Percentiles rank a stretch among this genome's conserved stretches.
These are phyloP conservation scores for Ophiostoma sp. DNA, from an alignment of 2,329 filamentous ascomycete species.

Conservation along the genomic window DNA sequence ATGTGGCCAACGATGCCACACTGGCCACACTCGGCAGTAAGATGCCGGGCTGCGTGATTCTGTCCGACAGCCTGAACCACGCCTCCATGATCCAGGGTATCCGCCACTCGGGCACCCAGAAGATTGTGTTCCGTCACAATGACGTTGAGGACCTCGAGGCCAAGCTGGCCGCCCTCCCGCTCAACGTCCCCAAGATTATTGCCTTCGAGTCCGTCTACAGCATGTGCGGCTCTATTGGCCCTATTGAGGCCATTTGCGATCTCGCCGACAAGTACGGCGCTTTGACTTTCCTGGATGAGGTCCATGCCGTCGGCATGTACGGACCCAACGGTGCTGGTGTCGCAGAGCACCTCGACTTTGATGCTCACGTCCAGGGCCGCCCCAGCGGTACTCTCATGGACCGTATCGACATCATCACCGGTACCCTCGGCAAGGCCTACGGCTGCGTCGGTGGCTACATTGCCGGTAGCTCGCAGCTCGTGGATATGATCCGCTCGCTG, in stretches of 20 bases:
- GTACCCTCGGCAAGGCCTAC: constrained; percentile 95
- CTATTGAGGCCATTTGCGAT: constrained; percentile 94
- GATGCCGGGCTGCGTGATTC: constrained; percentile 91
- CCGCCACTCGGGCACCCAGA: constrained; percentile 92
- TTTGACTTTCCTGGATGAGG: constrained; percentile 96
- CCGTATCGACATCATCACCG: constrained; percentile 95
- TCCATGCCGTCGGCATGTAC: constrained; percentile 99
- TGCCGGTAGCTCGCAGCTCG: constrained; percentile 79
- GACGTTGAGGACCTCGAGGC: constrained; percentile 89
- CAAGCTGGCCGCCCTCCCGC: constrained; percentile 84
- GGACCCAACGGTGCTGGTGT: constrained; percentile 93
- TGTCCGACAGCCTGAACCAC: constrained; percentile 97
- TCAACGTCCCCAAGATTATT: constrained; percentile 91
- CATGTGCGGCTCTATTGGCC: constrained; percentile 97
- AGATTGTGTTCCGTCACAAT: constrained; percentile 99
- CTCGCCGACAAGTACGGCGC: constrained; percentile 97
- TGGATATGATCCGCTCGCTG: constrained; percentile 90
- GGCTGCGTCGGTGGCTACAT: constrained; percentile 98
- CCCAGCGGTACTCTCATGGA: constrained; percentile 88
- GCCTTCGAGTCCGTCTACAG: constrained; percentile 98
- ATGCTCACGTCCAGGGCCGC: constrained; percentile 73
- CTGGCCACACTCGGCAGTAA: constrained; percentile 96
- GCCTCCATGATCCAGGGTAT: constrained; percentile 99
- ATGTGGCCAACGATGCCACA: constrained; percentile 96
- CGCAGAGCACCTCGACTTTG: constrained; percentile 94